Evolutionary conservation across 257 asterid genomes (phyloP).

Genomic region (Buddleja alternifolia): DNA sequence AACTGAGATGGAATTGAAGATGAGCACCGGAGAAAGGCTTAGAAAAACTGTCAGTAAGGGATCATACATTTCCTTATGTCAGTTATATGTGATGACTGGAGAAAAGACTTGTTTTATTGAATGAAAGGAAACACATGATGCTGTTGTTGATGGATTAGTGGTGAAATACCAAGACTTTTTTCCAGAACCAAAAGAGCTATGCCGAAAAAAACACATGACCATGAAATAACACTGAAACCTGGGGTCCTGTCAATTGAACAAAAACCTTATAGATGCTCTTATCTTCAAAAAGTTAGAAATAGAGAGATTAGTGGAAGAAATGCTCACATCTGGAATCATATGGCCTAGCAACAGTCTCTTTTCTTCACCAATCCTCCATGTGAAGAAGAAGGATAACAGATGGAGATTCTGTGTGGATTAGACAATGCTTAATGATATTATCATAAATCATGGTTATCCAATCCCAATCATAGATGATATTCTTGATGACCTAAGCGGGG

Average conservation of each 20-base stretch:
- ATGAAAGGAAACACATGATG: too few species aligned
- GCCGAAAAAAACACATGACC: neutral
- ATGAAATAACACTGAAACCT: neutral
- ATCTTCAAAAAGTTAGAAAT: neutral
- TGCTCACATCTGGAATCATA: neutral
- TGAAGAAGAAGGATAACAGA: neutral
- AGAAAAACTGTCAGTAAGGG: too few species aligned
- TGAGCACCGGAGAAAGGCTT: too few species aligned
- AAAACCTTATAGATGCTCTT: neutral
- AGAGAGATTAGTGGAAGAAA: neutral
- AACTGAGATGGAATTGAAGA: too few species aligned
- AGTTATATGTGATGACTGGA: too few species aligned
- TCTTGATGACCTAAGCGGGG: neutral
- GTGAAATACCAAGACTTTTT: too few species aligned
- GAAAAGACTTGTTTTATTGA: too few species aligned
- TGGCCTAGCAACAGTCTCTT: neutral
- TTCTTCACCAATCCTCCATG: neutral
- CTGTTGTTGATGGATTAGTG: too few species aligned
- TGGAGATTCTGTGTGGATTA: neutral
- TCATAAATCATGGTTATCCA: neutral
- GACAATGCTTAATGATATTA: neutral
- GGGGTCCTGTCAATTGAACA: neutral
- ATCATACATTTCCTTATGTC: too few species aligned
- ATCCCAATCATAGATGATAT: neutral
- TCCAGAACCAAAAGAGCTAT: neutral